A percentile compares a stretch with the other conserved stretches of the same genome.
phyloP scores from a whole-genome alignment of 1,139 yeast species.

The Lodderomyces oxycetoniae region DNA sequence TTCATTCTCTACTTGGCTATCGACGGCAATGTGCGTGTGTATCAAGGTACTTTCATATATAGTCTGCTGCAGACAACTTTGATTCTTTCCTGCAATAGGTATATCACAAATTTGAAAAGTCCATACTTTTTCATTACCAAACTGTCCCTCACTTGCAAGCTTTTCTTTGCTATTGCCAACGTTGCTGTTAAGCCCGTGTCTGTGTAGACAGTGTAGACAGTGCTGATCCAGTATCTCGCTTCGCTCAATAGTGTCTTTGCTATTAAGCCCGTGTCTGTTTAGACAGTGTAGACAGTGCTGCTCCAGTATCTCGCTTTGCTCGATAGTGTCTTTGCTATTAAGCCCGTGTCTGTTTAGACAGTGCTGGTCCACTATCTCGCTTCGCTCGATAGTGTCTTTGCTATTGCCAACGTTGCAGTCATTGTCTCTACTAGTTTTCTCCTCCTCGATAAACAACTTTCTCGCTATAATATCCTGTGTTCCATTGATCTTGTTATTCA shows the following conservation, averaged over 20 bases:
- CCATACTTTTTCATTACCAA: constrained; percentile 45
- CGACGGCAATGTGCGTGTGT: constrained; percentile 30
- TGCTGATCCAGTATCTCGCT: not conserved
- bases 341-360: no score
- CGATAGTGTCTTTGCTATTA: not conserved
- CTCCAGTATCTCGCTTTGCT: not conserved
- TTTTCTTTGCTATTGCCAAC: no score
- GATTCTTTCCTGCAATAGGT: constrained; percentile 80
- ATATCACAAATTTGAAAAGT: constrained; percentile 69
- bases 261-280: no score
- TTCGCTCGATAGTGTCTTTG: not conserved
- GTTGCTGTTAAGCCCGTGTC: no score
- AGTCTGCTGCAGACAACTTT: constrained; percentile 60
- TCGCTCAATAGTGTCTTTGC: not conserved
- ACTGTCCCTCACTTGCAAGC: constrained; percentile 27
- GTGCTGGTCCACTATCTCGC: not conserved
- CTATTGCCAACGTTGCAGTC: not conserved
- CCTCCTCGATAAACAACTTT: constrained; percentile 21
- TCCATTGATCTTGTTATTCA: constrained; percentile 12
- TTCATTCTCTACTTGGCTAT: constrained; percentile 4
- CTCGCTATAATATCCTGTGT: constrained; percentile 17
- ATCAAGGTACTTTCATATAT: constrained; percentile 63
- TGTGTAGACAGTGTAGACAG: no score
- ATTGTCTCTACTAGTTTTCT: not conserved
- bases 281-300: no score